Percentiles rank a stretch among this genome's conserved stretches.
These are phyloP conservation scores for Phoma herbarum DNA, from an alignment of 2,329 filamentous ascomycete species.

Conservation along the genomic window DNA sequence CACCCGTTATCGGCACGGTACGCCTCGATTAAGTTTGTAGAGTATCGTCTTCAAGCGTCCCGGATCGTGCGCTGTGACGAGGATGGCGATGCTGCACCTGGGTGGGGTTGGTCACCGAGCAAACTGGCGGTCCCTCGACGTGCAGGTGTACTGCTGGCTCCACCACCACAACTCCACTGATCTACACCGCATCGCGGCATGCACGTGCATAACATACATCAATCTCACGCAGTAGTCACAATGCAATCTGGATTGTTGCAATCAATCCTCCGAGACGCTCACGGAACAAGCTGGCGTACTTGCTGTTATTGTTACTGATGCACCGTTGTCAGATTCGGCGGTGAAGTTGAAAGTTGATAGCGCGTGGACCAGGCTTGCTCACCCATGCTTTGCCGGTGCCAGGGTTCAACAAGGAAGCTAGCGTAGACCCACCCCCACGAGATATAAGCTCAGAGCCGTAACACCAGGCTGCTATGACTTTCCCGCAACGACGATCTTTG, in stretches of 20 bases:
- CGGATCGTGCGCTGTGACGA: background rate
- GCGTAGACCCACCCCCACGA: background rate
- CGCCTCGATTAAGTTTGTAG: background rate
- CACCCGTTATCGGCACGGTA: background rate
- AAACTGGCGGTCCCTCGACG: background rate
- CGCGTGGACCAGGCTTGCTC: background rate
- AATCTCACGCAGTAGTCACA: background rate
- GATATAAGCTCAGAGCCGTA: background rate
- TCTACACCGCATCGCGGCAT: background rate
- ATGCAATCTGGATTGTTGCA: background rate
- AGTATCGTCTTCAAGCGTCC: background rate
- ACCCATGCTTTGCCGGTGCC: background rate
- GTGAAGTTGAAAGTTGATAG: background rate
- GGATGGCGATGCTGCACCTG: background rate
- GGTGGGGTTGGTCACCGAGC: background rate
- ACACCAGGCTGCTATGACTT: background rate
- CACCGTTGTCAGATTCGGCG: background rate
- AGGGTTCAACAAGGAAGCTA: background rate
- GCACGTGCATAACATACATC: background rate
- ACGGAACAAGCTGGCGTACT: background rate
- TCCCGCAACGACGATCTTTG: background rate
- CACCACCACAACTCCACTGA: background rate
- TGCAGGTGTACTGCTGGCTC: background rate
- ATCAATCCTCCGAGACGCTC: background rate
- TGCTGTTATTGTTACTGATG: background rate